phyloP scores from a whole-genome alignment of 768 basidiomycete genomes.

The Calvatia gigantea region DNA sequence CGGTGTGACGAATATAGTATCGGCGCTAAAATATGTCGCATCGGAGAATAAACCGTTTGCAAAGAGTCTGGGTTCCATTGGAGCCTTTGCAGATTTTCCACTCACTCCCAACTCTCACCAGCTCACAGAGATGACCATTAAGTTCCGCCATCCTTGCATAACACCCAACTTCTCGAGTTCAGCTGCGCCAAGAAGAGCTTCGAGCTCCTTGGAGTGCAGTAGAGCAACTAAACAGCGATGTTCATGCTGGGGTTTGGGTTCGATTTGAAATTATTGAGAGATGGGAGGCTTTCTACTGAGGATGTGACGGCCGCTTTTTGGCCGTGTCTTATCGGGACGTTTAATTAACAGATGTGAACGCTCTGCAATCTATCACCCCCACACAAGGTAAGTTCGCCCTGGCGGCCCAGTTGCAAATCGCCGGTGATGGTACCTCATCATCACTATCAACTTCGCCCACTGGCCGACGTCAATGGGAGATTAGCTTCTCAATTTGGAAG shows the following conservation, averaged over 20 bases:
- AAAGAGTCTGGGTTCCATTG: too few species aligned
- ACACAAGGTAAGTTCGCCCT: constrained; percentile 84
- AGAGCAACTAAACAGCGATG: too few species aligned
- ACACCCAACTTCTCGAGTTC: too few species aligned
- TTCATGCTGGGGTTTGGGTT: constrained; percentile 99
- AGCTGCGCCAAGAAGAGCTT: too few species aligned
- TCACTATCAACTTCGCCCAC: too few species aligned
- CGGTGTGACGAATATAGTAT: too few species aligned
- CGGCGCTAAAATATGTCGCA: too few species aligned
- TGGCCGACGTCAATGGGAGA: constrained; percentile 1
- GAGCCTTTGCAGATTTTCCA: constrained; percentile 55
- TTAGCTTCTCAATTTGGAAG: constrained; percentile 20
- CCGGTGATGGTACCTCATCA: too few species aligned
- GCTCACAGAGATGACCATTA: constrained; percentile 77
- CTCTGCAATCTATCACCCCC: constrained; percentile 75
- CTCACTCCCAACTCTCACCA: constrained; percentile 52
- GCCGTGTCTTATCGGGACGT: constrained; percentile 90
- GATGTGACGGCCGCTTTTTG: constrained; percentile 97
- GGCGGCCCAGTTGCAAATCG: constrained; percentile 60
- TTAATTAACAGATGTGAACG: too few species aligned
- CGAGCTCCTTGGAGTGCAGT: too few species aligned
- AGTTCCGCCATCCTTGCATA: too few species aligned
- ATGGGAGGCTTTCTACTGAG: constrained; percentile 62
- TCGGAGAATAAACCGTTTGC: too few species aligned
- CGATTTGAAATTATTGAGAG: constrained; percentile 83